Percentiles rank a stretch among this genome's conserved stretches.
These are phyloP conservation scores for Didymella keratinophila DNA, from an alignment of 2,329 filamentous ascomycete genomes.

Conservation along the genomic window DNA sequence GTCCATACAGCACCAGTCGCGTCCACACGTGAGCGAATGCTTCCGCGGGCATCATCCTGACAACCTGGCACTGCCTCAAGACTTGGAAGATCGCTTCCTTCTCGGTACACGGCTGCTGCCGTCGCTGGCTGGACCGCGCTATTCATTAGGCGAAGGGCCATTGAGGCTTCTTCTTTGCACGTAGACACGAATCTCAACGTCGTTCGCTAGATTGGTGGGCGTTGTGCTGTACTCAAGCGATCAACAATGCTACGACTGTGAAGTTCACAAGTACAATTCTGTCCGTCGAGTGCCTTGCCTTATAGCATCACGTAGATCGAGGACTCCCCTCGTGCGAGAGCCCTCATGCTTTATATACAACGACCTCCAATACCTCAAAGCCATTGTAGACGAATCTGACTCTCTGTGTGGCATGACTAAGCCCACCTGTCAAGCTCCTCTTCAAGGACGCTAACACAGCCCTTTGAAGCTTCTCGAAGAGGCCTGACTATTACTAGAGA, in stretches of 20 bases:
- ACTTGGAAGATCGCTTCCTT: neutral
- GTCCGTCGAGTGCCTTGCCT: neutral
- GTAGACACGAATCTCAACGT: neutral
- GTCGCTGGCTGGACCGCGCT: neutral
- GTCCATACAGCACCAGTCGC: conserved; percentile 1
- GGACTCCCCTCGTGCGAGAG: neutral
- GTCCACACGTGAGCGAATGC: conserved; percentile 6
- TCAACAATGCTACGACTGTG: neutral
- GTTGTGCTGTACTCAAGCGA: neutral
- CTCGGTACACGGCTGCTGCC: neutral
- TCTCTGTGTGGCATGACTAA: neutral
- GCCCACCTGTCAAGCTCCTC: neutral
- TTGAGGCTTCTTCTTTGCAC: neutral
- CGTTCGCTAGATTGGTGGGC: neutral
- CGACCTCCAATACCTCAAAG: neutral
- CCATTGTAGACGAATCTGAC: neutral
- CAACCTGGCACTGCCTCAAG: neutral
- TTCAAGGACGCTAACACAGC: conserved; percentile 2
- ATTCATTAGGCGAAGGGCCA: no score
- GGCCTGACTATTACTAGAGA: neutral
- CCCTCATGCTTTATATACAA: neutral
- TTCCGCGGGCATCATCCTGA: neutral
- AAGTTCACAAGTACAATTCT: neutral
- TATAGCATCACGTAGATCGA: neutral
- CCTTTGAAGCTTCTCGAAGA: conserved; percentile 1